A percentile compares a stretch with the other conserved stretches of the same genome.
Conservation (phyloP, 345 rosid genomes). For the Boechera divaricarpa region DNA sequence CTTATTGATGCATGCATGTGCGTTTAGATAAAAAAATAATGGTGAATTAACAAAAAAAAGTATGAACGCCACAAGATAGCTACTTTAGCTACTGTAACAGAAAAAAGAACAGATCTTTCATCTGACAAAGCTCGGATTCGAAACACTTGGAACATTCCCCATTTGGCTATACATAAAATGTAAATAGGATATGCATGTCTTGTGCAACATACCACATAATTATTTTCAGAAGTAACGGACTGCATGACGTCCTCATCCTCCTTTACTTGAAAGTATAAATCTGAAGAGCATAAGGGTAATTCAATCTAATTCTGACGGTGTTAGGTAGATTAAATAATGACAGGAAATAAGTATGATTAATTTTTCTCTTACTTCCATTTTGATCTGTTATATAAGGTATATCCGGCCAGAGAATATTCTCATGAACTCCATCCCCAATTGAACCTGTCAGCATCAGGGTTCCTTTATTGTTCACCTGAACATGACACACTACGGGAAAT, state of each 20-base stretch:
- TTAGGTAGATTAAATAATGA: neutral
- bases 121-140: neutral
- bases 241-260: slow-evolving; percentile 81
- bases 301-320: slow-evolving; percentile 16
- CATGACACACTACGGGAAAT: slow-evolving; percentile 61
- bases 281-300: slow-evolving; percentile 54
- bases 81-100: neutral
- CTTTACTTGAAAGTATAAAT: slow-evolving; percentile 82
- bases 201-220: slow-evolving; percentile 70
- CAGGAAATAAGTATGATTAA: neutral
- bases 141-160: slow-evolving; percentile 12
- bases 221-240: slow-evolving; percentile 65
- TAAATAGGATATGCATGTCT: slow-evolving; percentile 17
- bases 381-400: slow-evolving; percentile 83
- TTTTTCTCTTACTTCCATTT: slow-evolving; percentile 67
- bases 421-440: slow-evolving; percentile 67
- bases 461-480: slow-evolving; percentile 89
- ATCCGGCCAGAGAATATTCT: slow-evolving; percentile 84
- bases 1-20: neutral
- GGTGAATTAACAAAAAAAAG: neutral
- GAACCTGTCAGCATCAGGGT: slow-evolving; percentile 71
- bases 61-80: neutral
- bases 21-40: neutral
- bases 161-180: neutral
- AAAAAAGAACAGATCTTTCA: slow-evolving; percentile 9